Evolutionary conservation across 805 yeast species (phyloP), one percentile per base, ranked within the genome.

Genomic region (Starmerella sirachaensis): DNA sequence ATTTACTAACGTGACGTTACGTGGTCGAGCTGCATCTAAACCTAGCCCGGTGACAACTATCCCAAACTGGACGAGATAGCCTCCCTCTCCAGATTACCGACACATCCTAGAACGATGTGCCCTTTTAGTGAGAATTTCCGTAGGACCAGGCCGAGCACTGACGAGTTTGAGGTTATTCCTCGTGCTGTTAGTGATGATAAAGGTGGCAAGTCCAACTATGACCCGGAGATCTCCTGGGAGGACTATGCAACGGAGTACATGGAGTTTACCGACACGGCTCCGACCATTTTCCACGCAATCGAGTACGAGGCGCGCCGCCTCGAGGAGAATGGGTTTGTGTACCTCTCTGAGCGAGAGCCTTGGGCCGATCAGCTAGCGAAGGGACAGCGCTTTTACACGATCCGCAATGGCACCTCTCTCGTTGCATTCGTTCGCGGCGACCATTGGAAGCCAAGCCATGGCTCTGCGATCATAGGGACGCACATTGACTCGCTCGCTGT

Each of bases 211-310:
- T 12, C 29, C 14, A 27, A 29, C 13, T 38, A 29, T 29, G 55
- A 51, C 29, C 54, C 56, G 20, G 29, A 27, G 6, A 9, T 33
- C 13, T 33, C 47, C 14, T 43, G 49, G 49, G 55, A 50, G 37
- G 50, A 45, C 31, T 50, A 50, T 29, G 56, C 56, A 34, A 20
- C 43, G 18, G 64, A 68, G 30, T 81, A 77, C 59, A 68, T 80
- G 42, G 73, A 74, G 46, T 82, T 82, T 63, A 78, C 84, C 35
- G 74, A 75, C 55, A 61, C 65, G 24, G 71, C 70, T 49, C 93
- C 93, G 33, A 81, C 93, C 13, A 74, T 74, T 27, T 81, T 60
- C 62, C 93, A 82, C 54, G 85, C 76, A 18, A 75, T 78, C 12
- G 56, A 66, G 26, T 59, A 62, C 51, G 66, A 79, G 41, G 54